Evolutionary conservation across 2,329 filamentous ascomycete species (phyloP).

Genomic region (Fusarium anthophilum): DNA sequence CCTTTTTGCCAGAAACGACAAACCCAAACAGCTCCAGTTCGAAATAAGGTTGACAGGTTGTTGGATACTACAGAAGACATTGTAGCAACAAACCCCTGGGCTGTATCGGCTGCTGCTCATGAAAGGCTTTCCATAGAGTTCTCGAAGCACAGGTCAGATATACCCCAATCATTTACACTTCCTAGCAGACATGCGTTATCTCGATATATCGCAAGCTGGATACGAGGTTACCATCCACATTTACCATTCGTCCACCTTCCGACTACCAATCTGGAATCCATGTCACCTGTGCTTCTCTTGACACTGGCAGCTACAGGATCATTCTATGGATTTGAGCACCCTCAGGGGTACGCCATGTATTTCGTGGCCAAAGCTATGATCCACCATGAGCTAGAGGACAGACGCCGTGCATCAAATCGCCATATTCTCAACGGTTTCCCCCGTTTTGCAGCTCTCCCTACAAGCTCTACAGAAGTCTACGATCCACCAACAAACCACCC

Average conservation of each 20-base stretch:
- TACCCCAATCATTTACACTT: neutral
- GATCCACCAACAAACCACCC: neutral
- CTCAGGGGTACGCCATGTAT: neutral
- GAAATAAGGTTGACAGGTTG: neutral
- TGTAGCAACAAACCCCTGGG: neutral
- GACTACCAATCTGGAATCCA: constrained; percentile 3
- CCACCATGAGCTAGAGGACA: neutral
- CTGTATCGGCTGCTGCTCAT: neutral
- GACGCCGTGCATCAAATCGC: neutral
- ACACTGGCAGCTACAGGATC: neutral
- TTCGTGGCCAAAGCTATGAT: neutral
- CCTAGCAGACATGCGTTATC: constrained; percentile 19
- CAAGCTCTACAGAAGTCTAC: neutral
- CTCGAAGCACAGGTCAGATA: neutral
- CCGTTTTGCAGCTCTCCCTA: neutral
- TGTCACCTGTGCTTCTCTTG: neutral
- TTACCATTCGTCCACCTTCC: constrained; percentile 18
- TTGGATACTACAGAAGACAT: neutral
- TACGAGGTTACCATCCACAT: constrained; percentile 18
- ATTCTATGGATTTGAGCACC: neutral
- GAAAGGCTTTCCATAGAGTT: neutral
- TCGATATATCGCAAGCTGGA: constrained; percentile 21
- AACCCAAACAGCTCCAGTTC: neutral
- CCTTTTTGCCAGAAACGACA: neutral
- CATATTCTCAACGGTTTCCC: neutral